phyloP scores from a whole-genome alignment of 2,329 filamentous ascomycete species.

The Diplodia corticola region DNA sequence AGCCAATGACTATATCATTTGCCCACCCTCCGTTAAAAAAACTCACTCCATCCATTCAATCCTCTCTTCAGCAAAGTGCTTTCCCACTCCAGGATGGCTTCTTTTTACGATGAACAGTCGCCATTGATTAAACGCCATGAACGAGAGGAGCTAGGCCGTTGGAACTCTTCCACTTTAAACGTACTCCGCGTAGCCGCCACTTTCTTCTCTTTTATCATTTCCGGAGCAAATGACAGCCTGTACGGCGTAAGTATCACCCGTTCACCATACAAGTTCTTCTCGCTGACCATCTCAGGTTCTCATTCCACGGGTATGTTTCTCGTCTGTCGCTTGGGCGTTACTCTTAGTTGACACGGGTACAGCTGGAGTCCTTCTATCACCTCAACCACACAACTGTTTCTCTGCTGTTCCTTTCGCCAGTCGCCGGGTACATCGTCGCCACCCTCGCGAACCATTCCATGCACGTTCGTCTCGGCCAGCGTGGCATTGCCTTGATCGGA shows the following conservation, averaged over 20 bases:
- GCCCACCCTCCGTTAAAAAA: not conserved
- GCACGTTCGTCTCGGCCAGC: slow-evolving; percentile 57
- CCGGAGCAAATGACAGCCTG: slow-evolving; percentile 69
- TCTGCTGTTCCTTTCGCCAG: slow-evolving; percentile 66
- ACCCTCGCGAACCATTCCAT: slow-evolving; percentile 43
- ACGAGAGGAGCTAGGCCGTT: not conserved
- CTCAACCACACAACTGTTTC: slow-evolving; percentile 65
- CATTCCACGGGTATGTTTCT: slow-evolving; percentile 49
- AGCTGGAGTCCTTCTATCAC: slow-evolving; percentile 64
- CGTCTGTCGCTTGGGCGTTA: too few species aligned
- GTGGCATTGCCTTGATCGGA: slow-evolving; percentile 67
- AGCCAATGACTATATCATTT: not conserved
- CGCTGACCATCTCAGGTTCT: slow-evolving; percentile 35
- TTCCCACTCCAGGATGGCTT: not conserved
- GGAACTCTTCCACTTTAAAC: slow-evolving; percentile 42
- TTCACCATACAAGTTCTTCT: not conserved
- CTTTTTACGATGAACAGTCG: not conserved
- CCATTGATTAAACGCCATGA: too few species aligned
- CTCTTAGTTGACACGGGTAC: not conserved
- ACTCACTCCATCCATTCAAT: not conserved
- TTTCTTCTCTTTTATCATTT: slow-evolving; percentile 63
- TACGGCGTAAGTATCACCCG: slow-evolving; percentile 54
- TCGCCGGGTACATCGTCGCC: slow-evolving; percentile 52
- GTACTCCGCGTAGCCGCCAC: slow-evolving; percentile 59
- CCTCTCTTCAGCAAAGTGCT: not conserved